phyloP scores from a whole-genome alignment of 768 basidiomycete species.

The Tubosaeta sp. region DNA sequence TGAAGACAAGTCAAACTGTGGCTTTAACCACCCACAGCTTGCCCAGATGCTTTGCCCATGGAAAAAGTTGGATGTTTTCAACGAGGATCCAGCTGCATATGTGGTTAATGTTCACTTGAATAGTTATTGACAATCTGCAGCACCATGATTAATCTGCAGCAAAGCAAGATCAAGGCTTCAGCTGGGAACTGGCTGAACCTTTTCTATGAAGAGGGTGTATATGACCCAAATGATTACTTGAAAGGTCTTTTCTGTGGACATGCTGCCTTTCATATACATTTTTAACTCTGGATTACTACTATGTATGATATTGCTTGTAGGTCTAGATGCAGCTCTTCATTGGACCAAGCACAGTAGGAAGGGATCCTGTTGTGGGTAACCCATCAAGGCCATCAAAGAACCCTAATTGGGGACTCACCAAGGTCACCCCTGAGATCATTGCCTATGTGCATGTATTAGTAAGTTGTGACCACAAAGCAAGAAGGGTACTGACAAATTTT shows the following conservation, averaged over 20 bases:
- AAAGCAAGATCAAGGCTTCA: not conserved
- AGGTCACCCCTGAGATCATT: not conserved
- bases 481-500: not conserved
- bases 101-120: no score
- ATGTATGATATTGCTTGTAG: no score
- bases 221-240: not conserved
- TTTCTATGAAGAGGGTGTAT: not conserved
- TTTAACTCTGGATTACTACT: no score
- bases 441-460: not conserved
- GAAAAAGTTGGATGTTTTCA: not conserved
- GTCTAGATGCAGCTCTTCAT: not conserved
- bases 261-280: not conserved
- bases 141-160: not conserved
- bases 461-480: not conserved
- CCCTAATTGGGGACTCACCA: not conserved
- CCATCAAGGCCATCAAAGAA: not conserved
- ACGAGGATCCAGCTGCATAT: constrained; percentile 5
- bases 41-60: not conserved
- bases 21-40: not conserved
- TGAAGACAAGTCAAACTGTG: not conserved
- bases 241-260: not conserved
- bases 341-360: not conserved
- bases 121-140: not conserved
- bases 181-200: not conserved
- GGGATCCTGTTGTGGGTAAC: not conserved